These are phyloP conservation scores for Magnolia sinica DNA, from an alignment of 164 flowering plant species.

Conservation along the genomic window DNA sequence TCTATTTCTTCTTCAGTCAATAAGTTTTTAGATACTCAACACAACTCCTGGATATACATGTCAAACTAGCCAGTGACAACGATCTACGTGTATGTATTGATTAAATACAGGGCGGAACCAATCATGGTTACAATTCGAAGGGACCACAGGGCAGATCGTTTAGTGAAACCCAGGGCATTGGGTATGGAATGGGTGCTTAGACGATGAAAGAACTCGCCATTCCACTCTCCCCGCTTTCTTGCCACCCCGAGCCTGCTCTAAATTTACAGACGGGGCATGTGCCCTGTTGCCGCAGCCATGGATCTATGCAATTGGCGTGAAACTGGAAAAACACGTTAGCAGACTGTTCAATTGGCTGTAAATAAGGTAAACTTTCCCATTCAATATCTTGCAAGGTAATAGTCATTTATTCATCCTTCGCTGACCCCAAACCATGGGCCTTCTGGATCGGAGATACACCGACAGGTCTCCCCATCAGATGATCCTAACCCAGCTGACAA, in stretches of 20 bases:
- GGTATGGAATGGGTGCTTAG: neutral
- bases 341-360: neutral
- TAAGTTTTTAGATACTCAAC: neutral
- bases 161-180: too few species aligned
- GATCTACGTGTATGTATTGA: neutral
- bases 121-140: neutral
- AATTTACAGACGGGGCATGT: conserved; percentile 71
- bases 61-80: neutral
- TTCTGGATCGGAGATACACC: too few species aligned
- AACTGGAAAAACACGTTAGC: conserved; percentile 38
- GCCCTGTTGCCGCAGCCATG: conserved; percentile 71
- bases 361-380: neutral
- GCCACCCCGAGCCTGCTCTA: conserved; percentile 47
- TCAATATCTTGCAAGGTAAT: too few species aligned
- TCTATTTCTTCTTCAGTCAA: neutral
- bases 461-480: too few species aligned
- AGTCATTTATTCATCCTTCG: too few species aligned
- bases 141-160: too few species aligned
- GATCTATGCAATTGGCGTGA: conserved; percentile 66
- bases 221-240: conserved; percentile 29
- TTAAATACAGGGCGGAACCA: neutral
- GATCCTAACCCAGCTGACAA: too few species aligned
- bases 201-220: conserved; percentile 3
- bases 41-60: neutral
- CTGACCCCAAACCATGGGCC: too few species aligned